These are phyloP conservation scores for Fusarium nisikadoi DNA, from an alignment of 2,329 filamentous ascomycete genomes.

Conservation along the genomic window DNA sequence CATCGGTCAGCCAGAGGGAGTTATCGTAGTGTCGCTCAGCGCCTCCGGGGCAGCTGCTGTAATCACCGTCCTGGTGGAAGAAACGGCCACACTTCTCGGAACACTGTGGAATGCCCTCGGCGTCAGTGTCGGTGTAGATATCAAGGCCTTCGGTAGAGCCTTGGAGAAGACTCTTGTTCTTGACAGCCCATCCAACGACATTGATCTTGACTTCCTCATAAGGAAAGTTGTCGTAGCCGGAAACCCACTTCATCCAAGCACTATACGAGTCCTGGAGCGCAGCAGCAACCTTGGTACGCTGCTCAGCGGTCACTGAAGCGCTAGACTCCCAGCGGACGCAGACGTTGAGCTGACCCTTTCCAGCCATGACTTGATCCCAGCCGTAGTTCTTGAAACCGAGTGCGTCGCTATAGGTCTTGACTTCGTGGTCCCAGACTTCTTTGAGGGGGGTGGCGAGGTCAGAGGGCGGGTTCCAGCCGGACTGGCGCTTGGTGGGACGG, in stretches of 20 bases:
- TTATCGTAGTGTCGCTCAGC: constrained; percentile 56
- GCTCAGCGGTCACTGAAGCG: constrained; percentile 49
- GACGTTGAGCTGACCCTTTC: constrained; percentile 45
- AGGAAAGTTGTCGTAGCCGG: constrained; percentile 57
- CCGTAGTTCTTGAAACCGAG: constrained; percentile 49
- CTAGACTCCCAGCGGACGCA: constrained; percentile 59
- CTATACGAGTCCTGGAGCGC: constrained; percentile 51
- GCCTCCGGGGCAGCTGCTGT: constrained; percentile 50
- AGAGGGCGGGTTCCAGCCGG: constrained; percentile 46
- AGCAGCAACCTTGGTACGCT: constrained; percentile 51
- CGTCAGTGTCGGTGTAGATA: constrained; percentile 55
- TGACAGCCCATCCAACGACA: constrained; percentile 58
- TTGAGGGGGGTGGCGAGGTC: constrained; percentile 41
- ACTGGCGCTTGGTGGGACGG: constrained; percentile 44
- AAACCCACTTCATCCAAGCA: constrained; percentile 56
- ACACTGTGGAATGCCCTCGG: constrained; percentile 55
- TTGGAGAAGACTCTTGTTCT: constrained; percentile 50
- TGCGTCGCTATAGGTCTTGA: constrained; percentile 42
- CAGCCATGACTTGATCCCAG: constrained; percentile 49
- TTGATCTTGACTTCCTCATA: constrained; percentile 52
- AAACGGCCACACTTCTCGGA: constrained; percentile 53
- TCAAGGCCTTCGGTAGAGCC: constrained; percentile 51
- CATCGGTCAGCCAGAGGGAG: constrained; percentile 60
- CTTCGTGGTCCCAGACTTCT: constrained; percentile 48
- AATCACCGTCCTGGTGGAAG: constrained; percentile 57